phyloP scores from a whole-genome alignment of 2,329 filamentous ascomycete genomes.

The Dendrostoma leiphaemia region DNA sequence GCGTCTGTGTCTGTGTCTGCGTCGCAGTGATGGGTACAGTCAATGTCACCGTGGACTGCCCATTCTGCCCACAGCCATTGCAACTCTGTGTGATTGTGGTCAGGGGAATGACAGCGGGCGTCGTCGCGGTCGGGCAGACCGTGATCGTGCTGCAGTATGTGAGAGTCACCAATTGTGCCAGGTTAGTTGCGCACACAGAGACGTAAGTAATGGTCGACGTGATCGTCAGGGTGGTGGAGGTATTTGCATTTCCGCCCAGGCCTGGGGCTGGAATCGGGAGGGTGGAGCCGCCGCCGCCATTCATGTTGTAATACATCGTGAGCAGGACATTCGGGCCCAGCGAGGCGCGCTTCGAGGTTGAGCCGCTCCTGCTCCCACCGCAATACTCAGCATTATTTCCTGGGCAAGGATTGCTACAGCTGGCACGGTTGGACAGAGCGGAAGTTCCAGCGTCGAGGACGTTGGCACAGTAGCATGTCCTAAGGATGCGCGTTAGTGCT shows the following conservation, averaged over 20 bases:
- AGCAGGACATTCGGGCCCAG: slow-evolving; percentile 33
- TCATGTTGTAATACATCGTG: slow-evolving; percentile 41
- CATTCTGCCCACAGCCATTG: slow-evolving; percentile 29
- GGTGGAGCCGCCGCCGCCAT: slow-evolving; percentile 23
- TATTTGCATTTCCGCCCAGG: slow-evolving; percentile 22
- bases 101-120: slow-evolving; percentile 24
- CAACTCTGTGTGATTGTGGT: slow-evolving; percentile 29
- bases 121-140: slow-evolving; percentile 15
- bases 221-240: slow-evolving; percentile 10
- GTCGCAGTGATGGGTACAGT: slow-evolving; percentile 28
- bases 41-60: slow-evolving; percentile 32
- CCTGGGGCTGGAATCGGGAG: slow-evolving; percentile 33
- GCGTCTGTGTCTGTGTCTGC: not conserved
- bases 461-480: slow-evolving; percentile 44
- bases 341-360: slow-evolving; percentile 23
- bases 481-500: too few relatives aligned
- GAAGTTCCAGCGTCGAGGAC: slow-evolving; percentile 37
- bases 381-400: slow-evolving; percentile 39
- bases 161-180: slow-evolving; percentile 29
- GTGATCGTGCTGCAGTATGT: slow-evolving; percentile 33
- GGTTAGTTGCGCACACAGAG: slow-evolving; percentile 33
- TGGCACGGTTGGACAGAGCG: slow-evolving; percentile 28
- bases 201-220: slow-evolving; percentile 32
- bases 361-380: slow-evolving; percentile 32
- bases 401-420: slow-evolving; percentile 40